Percentiles rank a stretch among this genome's conserved stretches.
Conservation (phyloP, 75 land plant species). For the Isoetes taiwanensis region DNA sequence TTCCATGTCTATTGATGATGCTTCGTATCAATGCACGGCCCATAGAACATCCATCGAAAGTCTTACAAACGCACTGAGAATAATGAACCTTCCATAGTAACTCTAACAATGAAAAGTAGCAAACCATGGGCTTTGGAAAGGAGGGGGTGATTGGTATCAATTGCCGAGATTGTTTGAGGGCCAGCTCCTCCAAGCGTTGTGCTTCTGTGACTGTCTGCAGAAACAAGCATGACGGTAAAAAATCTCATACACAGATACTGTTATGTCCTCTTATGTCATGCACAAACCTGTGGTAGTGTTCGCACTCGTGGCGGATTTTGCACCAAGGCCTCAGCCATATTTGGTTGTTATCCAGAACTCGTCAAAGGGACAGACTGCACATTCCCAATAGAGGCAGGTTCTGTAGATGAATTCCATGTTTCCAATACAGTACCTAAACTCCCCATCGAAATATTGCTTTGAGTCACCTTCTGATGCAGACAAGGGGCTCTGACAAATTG, state of each 20-base stretch:
- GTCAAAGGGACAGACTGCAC: neutral
- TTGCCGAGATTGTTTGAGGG: slow-evolving; percentile 53
- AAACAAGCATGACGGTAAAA: no score
- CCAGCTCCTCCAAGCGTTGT: slow-evolving; percentile 64
- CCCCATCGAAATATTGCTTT: slow-evolving; percentile 15
- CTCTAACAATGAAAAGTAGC: no score
- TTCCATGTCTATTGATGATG: no score
- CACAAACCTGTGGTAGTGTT: slow-evolving; percentile 57
- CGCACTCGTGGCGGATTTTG: slow-evolving; percentile 59
- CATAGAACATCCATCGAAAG: no score
- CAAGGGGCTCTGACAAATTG: slow-evolving; percentile 20
- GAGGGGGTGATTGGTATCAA: slow-evolving; percentile 72
- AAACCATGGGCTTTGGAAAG: slow-evolving; percentile 47
- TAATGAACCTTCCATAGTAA: no score
- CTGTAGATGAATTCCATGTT: neutral
- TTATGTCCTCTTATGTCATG: no score
- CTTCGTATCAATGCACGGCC: no score
- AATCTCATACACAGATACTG: no score
- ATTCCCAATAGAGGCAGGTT: slow-evolving; percentile 7
- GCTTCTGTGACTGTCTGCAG: slow-evolving; percentile 19
- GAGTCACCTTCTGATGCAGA: slow-evolving; percentile 12
- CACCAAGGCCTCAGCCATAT: slow-evolving; percentile 82
- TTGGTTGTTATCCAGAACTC: slow-evolving; percentile 24
- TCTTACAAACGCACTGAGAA: no score
- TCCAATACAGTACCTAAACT: neutral